Conservation (phyloP, 2,329 filamentous ascomycete genomes). For the Microsporum canis region DNA sequence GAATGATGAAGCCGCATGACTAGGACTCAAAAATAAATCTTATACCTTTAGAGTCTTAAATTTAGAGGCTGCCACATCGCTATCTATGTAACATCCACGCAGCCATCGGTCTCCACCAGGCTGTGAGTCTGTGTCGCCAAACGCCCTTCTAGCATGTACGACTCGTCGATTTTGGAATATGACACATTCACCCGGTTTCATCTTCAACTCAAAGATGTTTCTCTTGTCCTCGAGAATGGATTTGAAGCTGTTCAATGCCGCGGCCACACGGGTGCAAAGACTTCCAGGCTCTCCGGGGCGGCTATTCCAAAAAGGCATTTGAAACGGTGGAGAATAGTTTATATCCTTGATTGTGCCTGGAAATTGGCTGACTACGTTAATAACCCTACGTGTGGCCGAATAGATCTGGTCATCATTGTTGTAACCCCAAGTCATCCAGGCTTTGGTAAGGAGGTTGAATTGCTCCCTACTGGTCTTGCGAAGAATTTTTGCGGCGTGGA, state of each 20-base stretch:
- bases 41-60: conserved; percentile 31
- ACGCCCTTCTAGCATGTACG: conserved; percentile 70
- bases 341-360: conserved; percentile 30
- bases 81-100: conserved; percentile 70
- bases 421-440: conserved; percentile 55
- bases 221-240: conserved; percentile 44
- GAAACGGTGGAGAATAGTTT: conserved; percentile 73
- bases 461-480: not conserved
- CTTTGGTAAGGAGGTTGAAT: conserved; percentile 31
- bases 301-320: conserved; percentile 27
- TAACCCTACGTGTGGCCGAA: conserved; percentile 45
- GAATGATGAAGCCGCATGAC: too few species aligned
- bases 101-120: conserved; percentile 59
- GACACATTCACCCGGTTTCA: conserved; percentile 74
- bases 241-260: conserved; percentile 50
- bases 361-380: conserved; percentile 29
- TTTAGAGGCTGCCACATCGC: conserved; percentile 47
- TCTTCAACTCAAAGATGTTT: conserved; percentile 57
- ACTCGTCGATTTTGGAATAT: conserved; percentile 84
- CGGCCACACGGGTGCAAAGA: conserved; percentile 11
- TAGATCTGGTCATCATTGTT: conserved; percentile 54
- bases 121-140: conserved; percentile 40
- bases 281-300: not conserved
- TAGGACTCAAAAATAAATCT: not conserved
- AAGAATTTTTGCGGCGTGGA: conserved; percentile 43